Conservation (phyloP, 2,329 filamentous ascomycete species). For the Pyrenophora tritici-repentis region DNA sequence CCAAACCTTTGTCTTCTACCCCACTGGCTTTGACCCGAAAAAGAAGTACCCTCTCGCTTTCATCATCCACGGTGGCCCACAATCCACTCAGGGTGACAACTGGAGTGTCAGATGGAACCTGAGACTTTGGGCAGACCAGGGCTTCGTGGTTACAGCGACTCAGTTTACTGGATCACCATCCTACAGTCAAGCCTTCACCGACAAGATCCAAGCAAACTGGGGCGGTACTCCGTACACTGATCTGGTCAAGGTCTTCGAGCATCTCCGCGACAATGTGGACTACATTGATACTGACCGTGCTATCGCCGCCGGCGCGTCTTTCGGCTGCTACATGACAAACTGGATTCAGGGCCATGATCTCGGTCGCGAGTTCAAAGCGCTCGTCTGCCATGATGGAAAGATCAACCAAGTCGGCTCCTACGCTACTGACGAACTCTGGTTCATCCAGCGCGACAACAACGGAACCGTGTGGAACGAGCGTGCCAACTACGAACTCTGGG, state of each 20-base stretch:
- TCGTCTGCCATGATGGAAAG: conserved; percentile 86
- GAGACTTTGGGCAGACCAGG: conserved; percentile 82
- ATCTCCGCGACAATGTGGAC: conserved; percentile 67
- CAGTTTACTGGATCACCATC: conserved; percentile 85
- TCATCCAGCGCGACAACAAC: conserved; percentile 54
- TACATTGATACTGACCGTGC: conserved; percentile 73
- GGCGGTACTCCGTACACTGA: conserved; percentile 83
- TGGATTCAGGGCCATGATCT: conserved; percentile 90
- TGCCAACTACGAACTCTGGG: conserved; percentile 61
- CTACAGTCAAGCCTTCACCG: conserved; percentile 76
- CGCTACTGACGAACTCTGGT: conserved; percentile 58
- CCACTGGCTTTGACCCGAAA: conserved; percentile 64
- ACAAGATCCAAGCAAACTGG: conserved; percentile 81
- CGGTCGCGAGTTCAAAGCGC: conserved; percentile 81
- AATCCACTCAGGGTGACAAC: conserved; percentile 71
- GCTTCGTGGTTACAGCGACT: conserved; percentile 78
- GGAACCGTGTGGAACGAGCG: conserved; percentile 46
- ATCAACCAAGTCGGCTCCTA: conserved; percentile 63
- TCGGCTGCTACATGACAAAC: conserved; percentile 58
- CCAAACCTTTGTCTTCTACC: conserved; percentile 71
- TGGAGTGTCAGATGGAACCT: conserved; percentile 88
- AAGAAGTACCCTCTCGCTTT: conserved; percentile 80
- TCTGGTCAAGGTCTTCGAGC: conserved; percentile 76
- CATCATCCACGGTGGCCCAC: conserved; percentile 82
- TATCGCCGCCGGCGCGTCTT: conserved; percentile 70